A percentile compares a stretch with the other conserved stretches of the same genome.
Conservation (phyloP, 495 filamentous ascomycete genomes). For the Neurospora sp. region DNA sequence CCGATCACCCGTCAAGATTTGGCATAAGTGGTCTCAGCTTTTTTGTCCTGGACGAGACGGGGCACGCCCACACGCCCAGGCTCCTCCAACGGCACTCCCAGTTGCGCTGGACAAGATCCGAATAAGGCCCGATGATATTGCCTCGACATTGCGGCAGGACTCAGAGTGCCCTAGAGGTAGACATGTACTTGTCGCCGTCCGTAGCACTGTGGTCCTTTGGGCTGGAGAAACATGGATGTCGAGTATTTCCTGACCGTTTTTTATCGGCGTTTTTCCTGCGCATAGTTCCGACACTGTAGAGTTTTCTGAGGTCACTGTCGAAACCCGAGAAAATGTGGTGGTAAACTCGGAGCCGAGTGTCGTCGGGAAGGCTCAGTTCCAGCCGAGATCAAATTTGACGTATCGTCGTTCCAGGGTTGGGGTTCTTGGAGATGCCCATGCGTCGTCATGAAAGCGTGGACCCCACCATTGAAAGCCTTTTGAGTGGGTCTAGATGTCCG, state of each 20-base stretch:
- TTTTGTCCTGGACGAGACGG: too few species aligned
- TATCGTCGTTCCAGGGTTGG: neutral
- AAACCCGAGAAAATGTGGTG: neutral
- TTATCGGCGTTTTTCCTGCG: neutral
- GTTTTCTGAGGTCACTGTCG: neutral
- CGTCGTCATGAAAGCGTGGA: neutral
- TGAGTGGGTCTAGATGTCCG: neutral
- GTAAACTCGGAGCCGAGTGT: neutral
- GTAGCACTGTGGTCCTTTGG: neutral
- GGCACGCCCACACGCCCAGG: neutral
- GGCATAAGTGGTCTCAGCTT: too few species aligned
- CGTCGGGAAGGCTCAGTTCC: neutral
- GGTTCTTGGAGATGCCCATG: neutral
- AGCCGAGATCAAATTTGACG: neutral
- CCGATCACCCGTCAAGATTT: too few species aligned
- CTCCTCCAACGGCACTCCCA: neutral
- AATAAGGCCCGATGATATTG: neutral
- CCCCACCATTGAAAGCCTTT: neutral
- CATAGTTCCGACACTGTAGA: neutral
- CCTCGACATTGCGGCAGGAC: neutral
- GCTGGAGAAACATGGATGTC: neutral
- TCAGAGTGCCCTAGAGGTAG: neutral
- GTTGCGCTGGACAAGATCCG: neutral
- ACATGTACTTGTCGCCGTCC: neutral
- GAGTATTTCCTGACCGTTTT: neutral